Evolutionary conservation across 306 rosid species (phyloP).

Genomic region (Coriaria nepalensis): DNA sequence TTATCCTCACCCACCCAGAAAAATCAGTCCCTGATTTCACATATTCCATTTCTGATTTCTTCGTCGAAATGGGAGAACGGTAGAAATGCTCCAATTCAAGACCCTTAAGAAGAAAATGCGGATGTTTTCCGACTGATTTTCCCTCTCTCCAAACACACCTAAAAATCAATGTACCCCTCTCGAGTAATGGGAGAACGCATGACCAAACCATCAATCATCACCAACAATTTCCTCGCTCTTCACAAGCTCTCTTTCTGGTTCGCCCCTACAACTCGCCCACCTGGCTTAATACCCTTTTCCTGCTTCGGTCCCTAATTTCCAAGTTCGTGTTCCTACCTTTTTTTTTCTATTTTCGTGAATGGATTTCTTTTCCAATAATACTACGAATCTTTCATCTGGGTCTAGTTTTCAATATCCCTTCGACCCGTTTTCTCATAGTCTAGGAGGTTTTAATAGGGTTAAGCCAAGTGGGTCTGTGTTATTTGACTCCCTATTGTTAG

Average conservation of each 20-base stretch:
- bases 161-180: conserved; percentile 6
- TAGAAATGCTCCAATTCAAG: conserved; percentile 26
- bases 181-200: conserved; percentile 38
- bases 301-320: conserved; percentile 18
- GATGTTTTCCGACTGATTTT: conserved; percentile 32
- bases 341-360: conserved; percentile 7
- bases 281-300: conserved; percentile 27
- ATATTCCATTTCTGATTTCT: no score
- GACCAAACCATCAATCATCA: conserved; percentile 18
- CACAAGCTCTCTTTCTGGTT: conserved; percentile 61
- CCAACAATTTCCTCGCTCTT: conserved; percentile 25
- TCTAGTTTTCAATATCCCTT: conserved; percentile 16
- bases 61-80: no score
- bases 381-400: conserved; percentile 19
- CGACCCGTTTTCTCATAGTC: conserved; percentile 20
- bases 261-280: conserved; percentile 63
- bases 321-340: neutral
- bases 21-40: no score
- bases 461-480: conserved; percentile 17
- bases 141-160: conserved; percentile 7
- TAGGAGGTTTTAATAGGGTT: conserved; percentile 17
- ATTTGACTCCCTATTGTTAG: conserved; percentile 35
- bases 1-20: no score
- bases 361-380: conserved; percentile 25
- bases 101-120: conserved; percentile 40